phyloP scores from a whole-genome alignment of 129 eudicot species.

The Smallanthus sonchifolius region DNA sequence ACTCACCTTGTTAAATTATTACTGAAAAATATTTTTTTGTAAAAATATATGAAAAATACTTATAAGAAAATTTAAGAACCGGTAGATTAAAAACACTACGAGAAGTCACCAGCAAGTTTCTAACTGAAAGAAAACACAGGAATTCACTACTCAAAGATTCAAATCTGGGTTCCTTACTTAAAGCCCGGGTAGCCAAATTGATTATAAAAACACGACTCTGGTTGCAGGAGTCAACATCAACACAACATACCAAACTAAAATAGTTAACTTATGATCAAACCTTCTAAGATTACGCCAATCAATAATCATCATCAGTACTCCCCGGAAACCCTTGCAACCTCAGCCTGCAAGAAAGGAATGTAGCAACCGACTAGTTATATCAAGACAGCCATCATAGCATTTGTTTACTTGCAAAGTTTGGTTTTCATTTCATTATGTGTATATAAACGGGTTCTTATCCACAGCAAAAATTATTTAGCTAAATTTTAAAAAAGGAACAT shows the following conservation, averaged over 20 bases:
- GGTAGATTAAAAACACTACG: neutral
- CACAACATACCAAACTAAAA: conserved; percentile 11
- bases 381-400: no score
- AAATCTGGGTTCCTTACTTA: conserved; percentile 4
- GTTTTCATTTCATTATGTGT: no score
- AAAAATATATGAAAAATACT: neutral
- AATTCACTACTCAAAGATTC: neutral
- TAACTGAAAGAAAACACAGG: neutral
- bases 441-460: neutral
- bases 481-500: no score
- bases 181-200: neutral
- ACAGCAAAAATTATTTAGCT: neutral
- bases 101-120: neutral
- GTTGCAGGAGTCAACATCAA: neutral
- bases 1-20: neutral
- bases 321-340: conserved; percentile 37
- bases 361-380: neutral
- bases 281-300: neutral
- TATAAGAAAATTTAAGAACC: neutral
- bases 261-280: neutral
- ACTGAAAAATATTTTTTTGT: neutral
- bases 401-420: no score
- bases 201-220: neutral
- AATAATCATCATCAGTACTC: conserved; percentile 20
- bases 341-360: conserved; percentile 24